Evolutionary conservation across 768 basidiomycete species (phyloP).

Genomic region (Podaxis sp.): DNA sequence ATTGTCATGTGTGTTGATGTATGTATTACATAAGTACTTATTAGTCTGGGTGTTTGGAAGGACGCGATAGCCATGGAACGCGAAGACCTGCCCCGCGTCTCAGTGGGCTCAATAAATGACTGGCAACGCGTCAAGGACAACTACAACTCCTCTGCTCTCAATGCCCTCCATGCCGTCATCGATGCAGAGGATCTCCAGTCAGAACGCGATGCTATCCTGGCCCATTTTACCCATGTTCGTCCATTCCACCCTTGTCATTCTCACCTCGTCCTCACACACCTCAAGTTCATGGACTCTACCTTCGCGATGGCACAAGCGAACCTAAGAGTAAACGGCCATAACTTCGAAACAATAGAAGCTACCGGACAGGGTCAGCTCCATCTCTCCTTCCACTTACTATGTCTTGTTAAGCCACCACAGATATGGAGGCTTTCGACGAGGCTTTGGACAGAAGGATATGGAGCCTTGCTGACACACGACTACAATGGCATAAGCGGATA

Average conservation of each 20-base stretch:
- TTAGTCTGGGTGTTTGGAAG: neutral
- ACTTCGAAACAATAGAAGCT: constrained; percentile 62
- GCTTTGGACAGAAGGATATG: constrained; percentile 80
- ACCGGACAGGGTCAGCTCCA: constrained; percentile 48
- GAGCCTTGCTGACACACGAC: constrained; percentile 71
- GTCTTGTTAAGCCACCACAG: constrained; percentile 29
- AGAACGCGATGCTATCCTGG: constrained; percentile 48
- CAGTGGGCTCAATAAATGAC: constrained; percentile 63
- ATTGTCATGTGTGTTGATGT: neutral
- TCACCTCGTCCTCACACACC: constrained; percentile 7
- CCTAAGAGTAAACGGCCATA: constrained; percentile 77
- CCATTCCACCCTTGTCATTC: neutral
- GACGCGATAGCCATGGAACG: constrained; percentile 32
- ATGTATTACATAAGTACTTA: too few species aligned
- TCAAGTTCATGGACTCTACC: constrained; percentile 60
- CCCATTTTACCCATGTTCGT: constrained; percentile 52
- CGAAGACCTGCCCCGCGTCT: constrained; percentile 41
- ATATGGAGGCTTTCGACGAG: constrained; percentile 84
- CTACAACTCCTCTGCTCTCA: constrained; percentile 46
- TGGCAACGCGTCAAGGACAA: constrained; percentile 64
- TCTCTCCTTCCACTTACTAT: neutral
- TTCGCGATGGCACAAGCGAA: constrained; percentile 69
- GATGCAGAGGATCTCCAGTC: constrained; percentile 34
- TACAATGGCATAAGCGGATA: constrained; percentile 74
- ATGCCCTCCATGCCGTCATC: constrained; percentile 48